phyloP scores from a whole-genome alignment of 768 basidiomycete species.

The Leccinum aurantiacum region DNA sequence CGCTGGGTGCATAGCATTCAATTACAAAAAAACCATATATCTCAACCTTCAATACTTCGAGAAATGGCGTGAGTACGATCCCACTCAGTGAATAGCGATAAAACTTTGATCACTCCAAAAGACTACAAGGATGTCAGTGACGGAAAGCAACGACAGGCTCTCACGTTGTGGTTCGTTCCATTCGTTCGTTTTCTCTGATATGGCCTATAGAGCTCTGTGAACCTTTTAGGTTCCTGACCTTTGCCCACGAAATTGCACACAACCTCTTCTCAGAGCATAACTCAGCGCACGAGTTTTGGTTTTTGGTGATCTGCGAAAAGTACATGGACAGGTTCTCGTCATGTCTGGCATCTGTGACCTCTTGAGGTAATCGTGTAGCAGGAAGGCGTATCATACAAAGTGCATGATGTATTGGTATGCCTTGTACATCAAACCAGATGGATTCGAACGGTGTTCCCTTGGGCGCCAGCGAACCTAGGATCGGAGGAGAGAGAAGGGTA shows the following conservation, averaged over 20 bases:
- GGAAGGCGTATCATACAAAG: neutral
- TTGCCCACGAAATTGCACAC: neutral
- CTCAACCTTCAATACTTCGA: constrained; percentile 82
- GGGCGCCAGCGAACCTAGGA: too few species aligned
- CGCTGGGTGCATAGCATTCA: constrained; percentile 87
- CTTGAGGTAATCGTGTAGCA: neutral
- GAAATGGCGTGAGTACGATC: constrained; percentile 67
- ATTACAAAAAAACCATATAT: constrained; percentile 79
- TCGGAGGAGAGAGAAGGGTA: too few species aligned
- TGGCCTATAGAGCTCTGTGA: neutral
- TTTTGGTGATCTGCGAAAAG: neutral
- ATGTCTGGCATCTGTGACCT: neutral
- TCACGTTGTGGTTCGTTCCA: neutral
- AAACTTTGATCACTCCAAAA: neutral
- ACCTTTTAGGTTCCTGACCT: neutral
- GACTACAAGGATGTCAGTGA: constrained; percentile 8
- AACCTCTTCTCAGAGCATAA: neutral
- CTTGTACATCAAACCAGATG: too few species aligned
- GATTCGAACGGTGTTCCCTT: too few species aligned
- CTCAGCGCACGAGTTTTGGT: constrained; percentile 1
- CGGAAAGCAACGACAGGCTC: neutral
- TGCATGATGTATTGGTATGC: neutral
- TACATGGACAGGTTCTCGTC: neutral
- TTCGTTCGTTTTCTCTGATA: neutral
- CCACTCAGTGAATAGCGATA: neutral